Percentiles rank a stretch among this genome's conserved stretches.
phyloP scores from a whole-genome alignment of 2,329 filamentous ascomycete species.

The Arthroderma sp. region DNA sequence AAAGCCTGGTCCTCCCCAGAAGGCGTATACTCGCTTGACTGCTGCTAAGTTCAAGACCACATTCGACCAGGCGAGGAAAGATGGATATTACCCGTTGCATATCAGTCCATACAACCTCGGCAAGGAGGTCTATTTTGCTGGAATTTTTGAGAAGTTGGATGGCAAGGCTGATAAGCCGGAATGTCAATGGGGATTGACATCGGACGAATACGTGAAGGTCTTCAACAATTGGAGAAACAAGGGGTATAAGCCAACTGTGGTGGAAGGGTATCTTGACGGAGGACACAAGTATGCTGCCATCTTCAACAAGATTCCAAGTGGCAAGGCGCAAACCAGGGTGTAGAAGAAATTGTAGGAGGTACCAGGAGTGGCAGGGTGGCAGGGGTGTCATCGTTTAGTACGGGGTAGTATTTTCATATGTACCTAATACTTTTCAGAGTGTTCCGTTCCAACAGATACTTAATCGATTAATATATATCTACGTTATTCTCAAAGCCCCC shows the following conservation, averaged over 20 bases:
- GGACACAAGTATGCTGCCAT: neutral
- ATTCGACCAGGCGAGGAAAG: slow-evolving; percentile 6
- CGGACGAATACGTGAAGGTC: slow-evolving; percentile 4
- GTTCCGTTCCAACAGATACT: too few species aligned
- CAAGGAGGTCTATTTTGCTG: slow-evolving; percentile 8
- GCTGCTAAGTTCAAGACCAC: slow-evolving; percentile 6
- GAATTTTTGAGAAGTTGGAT: slow-evolving; percentile 12
- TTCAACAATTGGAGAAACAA: neutral
- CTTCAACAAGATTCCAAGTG: neutral
- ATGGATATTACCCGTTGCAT: slow-evolving; percentile 11
- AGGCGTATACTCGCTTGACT: slow-evolving; percentile 5
- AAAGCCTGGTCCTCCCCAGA: neutral
- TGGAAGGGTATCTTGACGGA: neutral
- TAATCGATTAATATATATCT: too few species aligned
- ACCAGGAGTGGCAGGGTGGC: too few species aligned
- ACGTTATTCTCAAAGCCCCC: too few species aligned
- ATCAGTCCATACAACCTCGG: slow-evolving; percentile 10
- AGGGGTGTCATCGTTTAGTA: too few species aligned
- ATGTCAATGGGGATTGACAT: slow-evolving; percentile 9
- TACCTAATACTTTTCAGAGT: too few species aligned
- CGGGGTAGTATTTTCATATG: too few species aligned
- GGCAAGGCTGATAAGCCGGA: neutral
- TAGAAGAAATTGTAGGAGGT: too few species aligned
- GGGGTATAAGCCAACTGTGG: neutral
- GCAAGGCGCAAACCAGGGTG: too few species aligned